Evolutionary conservation across 1,139 yeast genomes (phyloP), one percentile per base, ranked within the genome.

Genomic region (Kurtzmaniella quercitrusa): DNA sequence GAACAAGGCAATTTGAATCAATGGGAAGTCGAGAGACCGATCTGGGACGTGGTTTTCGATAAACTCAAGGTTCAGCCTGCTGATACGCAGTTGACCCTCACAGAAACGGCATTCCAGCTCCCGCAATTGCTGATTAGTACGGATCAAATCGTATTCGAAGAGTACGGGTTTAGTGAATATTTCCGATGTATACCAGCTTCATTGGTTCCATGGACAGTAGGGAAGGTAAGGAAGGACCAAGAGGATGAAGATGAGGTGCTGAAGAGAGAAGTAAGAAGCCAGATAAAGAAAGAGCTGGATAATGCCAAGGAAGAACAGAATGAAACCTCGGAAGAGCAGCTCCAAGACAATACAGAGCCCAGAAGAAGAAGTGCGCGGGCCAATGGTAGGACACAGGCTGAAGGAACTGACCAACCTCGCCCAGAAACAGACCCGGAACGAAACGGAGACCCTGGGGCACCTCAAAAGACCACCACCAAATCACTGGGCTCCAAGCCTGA

Each of bases 141-240:
- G 23, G 98, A 93, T 60, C 96, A 91, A 63, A 85, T 93, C 1
- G 78, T 94, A 2, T 91, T 94, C 66, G 99, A 94, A 62, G 98
- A 94, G 58, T 93, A 84, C 56, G 95, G 89, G 8, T 86, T 93
- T 57, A 74, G 73, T 27, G 78, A 81, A 34, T 81, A 82, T 51
- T 79, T 79, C 47, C 60, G 91, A 39, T 76, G 85, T 46, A 69
- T 72, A 36, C 77, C 89, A 0, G 84, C 83, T 1, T 77, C 85
- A 1, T 72, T 87, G 46, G 79, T 85, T 0, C 95, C 96, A 1
- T 86, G 91, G 87, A 44, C 41, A 40, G 41, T 31, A n/a, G 19
- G 19, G 4, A 33, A 38, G 16, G 18, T 27, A n/a, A 27, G 14
- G 10, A 27, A 27, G 14, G 31, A 27, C n/a, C n/a, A n/a, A n/a